phyloP scores from a whole-genome alignment of 768 basidiomycete species.

The Strobilomyces echinocephalus region DNA sequence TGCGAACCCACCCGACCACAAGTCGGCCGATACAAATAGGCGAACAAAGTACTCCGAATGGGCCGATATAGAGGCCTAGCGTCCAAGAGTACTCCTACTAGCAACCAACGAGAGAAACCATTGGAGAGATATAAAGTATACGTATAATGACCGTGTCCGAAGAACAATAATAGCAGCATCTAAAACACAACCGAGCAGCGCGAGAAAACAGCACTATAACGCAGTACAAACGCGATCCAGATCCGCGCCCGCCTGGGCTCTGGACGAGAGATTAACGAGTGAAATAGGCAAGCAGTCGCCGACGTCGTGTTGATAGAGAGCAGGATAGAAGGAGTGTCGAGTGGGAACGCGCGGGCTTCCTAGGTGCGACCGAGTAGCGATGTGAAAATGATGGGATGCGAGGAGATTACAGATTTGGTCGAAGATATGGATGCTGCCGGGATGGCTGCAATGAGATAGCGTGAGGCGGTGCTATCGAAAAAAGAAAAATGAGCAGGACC shows the following conservation, averaged over 20 bases:
- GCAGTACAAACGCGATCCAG: neutral
- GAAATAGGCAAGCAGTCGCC: neutral
- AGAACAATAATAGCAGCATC: neutral
- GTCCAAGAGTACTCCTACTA: neutral
- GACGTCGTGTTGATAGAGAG: neutral
- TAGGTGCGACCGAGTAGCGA: neutral
- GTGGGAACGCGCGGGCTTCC: no score
- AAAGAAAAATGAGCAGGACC: conserved; percentile 2
- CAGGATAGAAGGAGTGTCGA: neutral
- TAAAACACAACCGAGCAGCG: neutral
- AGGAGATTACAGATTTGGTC: neutral
- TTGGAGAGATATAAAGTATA: neutral
- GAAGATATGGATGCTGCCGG: conserved; percentile 2
- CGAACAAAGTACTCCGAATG: conserved; percentile 1
- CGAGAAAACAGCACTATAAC: neutral
- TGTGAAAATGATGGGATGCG: neutral
- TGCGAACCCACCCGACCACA: conserved; percentile 6
- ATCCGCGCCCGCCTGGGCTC: neutral
- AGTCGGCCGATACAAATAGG: conserved; percentile 11
- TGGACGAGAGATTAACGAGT: conserved; percentile 1
- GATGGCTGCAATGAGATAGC: conserved; percentile 6
- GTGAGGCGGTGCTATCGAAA: neutral
- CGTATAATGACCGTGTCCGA: conserved; percentile 1
- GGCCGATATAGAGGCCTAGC: conserved; percentile 2
- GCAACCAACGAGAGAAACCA: neutral